Conservation (phyloP, 2,329 filamentous ascomycete genomes). For the Dryadomyces quercivorus region DNA sequence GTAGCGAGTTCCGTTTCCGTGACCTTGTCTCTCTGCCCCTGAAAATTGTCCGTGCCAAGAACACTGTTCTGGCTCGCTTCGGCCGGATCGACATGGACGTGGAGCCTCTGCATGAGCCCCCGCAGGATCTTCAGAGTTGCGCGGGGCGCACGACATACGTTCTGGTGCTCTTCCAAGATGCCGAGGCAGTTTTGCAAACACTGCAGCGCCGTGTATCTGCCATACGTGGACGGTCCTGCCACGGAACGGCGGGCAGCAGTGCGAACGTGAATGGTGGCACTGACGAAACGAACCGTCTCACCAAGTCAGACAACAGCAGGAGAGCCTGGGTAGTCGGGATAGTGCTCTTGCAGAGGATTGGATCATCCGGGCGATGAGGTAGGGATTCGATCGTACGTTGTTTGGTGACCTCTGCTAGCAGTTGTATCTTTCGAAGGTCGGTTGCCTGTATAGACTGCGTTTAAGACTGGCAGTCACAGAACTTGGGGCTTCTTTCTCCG, state of each 20-base stretch:
- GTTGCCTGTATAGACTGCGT: background rate
- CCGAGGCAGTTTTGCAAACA: conserved; percentile 30
- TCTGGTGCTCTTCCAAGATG: conserved; percentile 33
- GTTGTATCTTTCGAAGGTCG: background rate
- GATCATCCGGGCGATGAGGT: background rate
- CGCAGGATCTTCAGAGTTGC: background rate
- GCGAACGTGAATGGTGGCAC: conserved; percentile 38
- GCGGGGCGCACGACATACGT: background rate
- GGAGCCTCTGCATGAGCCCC: background rate
- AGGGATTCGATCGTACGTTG: background rate
- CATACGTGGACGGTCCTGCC: conserved; percentile 15
- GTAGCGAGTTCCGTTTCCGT: too few species aligned
- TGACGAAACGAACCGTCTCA: too few species aligned
- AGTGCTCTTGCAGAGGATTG: conserved; percentile 32
- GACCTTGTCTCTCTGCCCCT: too few species aligned
- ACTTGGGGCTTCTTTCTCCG: background rate
- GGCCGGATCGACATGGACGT: background rate
- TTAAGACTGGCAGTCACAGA: background rate
- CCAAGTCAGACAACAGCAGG: conserved; percentile 32
- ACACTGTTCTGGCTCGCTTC: background rate
- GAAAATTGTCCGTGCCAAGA: background rate
- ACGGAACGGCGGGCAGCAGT: conserved; percentile 25
- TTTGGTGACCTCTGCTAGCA: background rate
- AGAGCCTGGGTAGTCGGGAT: conserved; percentile 43
- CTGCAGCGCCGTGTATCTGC: conserved; percentile 12